phyloP scores from a whole-genome alignment of 192 early-diverging fungal species.

The Coemansia sp. region DNA sequence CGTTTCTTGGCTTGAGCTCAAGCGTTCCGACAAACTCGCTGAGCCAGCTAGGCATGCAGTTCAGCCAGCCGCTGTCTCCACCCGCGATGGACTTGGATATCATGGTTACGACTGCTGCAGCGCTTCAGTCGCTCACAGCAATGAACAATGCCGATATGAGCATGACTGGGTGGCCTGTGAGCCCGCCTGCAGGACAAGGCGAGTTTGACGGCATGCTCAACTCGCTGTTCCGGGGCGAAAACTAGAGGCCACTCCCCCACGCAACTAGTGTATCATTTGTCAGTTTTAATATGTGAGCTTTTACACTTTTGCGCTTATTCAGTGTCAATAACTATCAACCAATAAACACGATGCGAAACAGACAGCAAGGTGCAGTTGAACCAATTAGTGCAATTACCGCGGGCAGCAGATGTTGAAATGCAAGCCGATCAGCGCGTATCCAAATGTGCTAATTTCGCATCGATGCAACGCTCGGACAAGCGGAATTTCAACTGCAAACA shows the following conservation, averaged over 20 bases:
- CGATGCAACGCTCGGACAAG: not conserved
- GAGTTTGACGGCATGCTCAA: slow-evolving; percentile 13
- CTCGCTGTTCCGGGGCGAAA: slow-evolving; percentile 13
- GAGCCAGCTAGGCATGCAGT: slow-evolving; percentile 15
- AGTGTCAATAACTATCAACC: not conserved
- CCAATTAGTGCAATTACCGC: not conserved
- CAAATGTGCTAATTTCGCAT: not conserved
- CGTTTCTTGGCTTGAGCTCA: slow-evolving; percentile 1
- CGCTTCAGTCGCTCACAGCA: slow-evolving; percentile 8
- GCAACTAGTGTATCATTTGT: not conserved
- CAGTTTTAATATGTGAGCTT: not conserved
- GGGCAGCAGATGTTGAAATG: not conserved
- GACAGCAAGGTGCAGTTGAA: not conserved
- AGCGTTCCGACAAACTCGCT: slow-evolving; percentile 14
- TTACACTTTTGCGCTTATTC: not conserved
- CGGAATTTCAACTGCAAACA: not conserved
- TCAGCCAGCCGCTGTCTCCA: slow-evolving; percentile 17
- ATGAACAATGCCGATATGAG: not conserved
- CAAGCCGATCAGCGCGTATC: not conserved
- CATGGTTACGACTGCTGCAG: not conserved
- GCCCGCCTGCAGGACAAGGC: slow-evolving; percentile 1
- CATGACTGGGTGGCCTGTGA: not conserved
- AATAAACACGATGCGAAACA: too few species aligned
- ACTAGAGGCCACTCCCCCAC: not conserved
- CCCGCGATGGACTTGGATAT: slow-evolving; percentile 12